phyloP scores from a whole-genome alignment of 176 grass and related monocot genomes.

The Saccharum officinarum region DNA sequence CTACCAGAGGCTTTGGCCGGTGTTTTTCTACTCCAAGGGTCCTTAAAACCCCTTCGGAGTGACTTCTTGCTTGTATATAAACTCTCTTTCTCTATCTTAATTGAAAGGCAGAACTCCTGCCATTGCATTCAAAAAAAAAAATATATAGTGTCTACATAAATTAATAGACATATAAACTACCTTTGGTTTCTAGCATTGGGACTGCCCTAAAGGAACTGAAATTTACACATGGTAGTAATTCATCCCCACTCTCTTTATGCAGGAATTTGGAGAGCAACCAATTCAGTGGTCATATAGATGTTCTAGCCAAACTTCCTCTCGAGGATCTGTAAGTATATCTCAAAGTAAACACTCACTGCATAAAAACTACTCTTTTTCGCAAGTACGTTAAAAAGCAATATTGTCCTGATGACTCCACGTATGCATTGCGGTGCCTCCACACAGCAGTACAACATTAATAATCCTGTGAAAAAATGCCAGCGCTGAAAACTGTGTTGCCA shows the following conservation, averaged over 20 bases:
- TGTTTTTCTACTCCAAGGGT: too few species aligned
- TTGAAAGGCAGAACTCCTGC: too few species aligned
- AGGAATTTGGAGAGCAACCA: conserved; percentile 93
- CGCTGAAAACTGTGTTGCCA: background rate
- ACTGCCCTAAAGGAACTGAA: conserved; percentile 15
- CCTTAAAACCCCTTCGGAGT: too few species aligned
- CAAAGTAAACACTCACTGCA: conserved; percentile 26
- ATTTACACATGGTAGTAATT: background rate
- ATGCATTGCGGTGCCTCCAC: background rate
- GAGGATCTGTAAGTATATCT: conserved; percentile 77
- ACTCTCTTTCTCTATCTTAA: too few species aligned
- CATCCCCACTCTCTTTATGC: conserved; percentile 1
- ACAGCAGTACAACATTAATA: background rate
- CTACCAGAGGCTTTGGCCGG: too few species aligned
- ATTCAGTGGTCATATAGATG: conserved; percentile 65
- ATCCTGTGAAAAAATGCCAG: background rate
- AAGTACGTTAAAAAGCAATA: background rate
- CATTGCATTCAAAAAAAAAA: too few species aligned
- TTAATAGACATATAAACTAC: too few species aligned
- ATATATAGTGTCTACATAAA: too few species aligned
- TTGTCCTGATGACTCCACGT: background rate
- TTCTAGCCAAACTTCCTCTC: conserved; percentile 68
- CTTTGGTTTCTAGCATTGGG: too few species aligned
- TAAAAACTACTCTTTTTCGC: background rate
- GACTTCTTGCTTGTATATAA: too few species aligned